phyloP scores from a whole-genome alignment of 495 filamentous ascomycete genomes.

The Penicillium chermesinum region DNA sequence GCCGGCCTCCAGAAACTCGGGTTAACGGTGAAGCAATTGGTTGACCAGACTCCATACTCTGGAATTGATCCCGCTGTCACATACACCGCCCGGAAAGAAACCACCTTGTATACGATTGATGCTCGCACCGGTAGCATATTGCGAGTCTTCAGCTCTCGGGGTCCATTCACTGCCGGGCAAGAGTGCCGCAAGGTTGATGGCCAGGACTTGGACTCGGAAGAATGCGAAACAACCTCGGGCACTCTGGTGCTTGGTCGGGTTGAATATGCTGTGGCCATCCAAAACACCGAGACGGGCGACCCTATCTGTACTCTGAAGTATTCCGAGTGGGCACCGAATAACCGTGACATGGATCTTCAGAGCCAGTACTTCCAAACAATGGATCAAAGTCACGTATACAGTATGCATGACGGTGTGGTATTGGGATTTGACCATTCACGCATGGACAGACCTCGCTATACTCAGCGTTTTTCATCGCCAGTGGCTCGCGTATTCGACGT shows the following conservation, averaged over 20 bases:
- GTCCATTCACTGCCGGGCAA: slow-evolving; percentile 44
- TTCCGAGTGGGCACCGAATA: slow-evolving; percentile 93
- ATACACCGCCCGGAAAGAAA: slow-evolving; percentile 79
- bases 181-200: slow-evolving; percentile 53
- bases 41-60: slow-evolving; percentile 62
- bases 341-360: slow-evolving; percentile 79
- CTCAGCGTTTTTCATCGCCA: slow-evolving; percentile 69
- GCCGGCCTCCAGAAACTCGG: slow-evolving; percentile 59
- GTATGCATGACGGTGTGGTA: slow-evolving; percentile 79
- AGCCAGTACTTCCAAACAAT: slow-evolving; percentile 72
- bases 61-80: slow-evolving; percentile 65
- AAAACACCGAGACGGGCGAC: slow-evolving; percentile 67
- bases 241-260: slow-evolving; percentile 75
- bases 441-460: slow-evolving; percentile 51
- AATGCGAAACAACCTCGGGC: slow-evolving; percentile 65
- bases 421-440: slow-evolving; percentile 70
- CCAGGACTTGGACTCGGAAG: slow-evolving; percentile 58
- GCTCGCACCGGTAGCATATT: slow-evolving; percentile 73
- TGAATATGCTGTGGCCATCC: slow-evolving; percentile 83
- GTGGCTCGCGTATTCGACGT: slow-evolving; percentile 92
- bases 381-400: slow-evolving; percentile 85
- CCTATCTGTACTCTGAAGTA: slow-evolving; percentile 87
- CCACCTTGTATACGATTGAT: slow-evolving; percentile 74
- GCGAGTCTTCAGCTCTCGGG: slow-evolving; percentile 57
- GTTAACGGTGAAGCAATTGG: slow-evolving; percentile 74